Conservation (phyloP, 1,284 basidiomycete species). For the Peniophora sp. region DNA sequence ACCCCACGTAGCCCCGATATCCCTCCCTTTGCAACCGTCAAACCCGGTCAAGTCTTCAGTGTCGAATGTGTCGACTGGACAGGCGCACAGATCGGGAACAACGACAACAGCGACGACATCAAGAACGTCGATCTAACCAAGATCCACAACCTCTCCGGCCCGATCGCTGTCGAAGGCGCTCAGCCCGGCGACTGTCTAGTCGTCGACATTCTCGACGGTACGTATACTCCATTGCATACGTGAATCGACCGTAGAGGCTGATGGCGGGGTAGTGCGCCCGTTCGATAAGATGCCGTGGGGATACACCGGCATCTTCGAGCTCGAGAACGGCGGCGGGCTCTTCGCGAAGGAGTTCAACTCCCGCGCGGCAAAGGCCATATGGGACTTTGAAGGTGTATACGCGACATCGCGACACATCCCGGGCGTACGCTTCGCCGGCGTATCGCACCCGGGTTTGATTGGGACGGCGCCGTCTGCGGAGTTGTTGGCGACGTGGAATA, state of each 20-base stretch:
- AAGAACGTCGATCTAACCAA: conserved; percentile 57
- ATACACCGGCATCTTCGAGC: conserved; percentile 72
- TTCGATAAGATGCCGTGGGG: conserved; percentile 80
- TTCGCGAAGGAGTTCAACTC: conserved; percentile 68
- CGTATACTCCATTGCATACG: conserved; percentile 5
- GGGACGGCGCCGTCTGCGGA: conserved; percentile 72
- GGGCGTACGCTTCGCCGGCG: conserved; percentile 71
- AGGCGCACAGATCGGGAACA: conserved; percentile 69
- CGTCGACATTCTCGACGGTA: conserved; percentile 71
- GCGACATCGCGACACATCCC: conserved; percentile 70
- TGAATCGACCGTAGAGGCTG: background rate
- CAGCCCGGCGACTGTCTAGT: conserved; percentile 76
- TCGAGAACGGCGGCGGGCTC: conserved; percentile 68
- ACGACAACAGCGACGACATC: conserved; percentile 66
- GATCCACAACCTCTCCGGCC: conserved; percentile 70
- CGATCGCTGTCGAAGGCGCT: conserved; percentile 66
- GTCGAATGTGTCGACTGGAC: conserved; percentile 74
- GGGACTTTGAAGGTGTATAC: conserved; percentile 68
- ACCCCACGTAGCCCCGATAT: conserved; percentile 51
- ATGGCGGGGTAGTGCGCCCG: conserved; percentile 49
- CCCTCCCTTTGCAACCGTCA: conserved; percentile 54
- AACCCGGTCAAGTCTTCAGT: conserved; percentile 68
- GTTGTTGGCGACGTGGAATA: conserved; percentile 67
- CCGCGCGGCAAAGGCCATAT: conserved; percentile 70
- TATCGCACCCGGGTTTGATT: conserved; percentile 70